These are phyloP conservation scores for Stromatinia cepivora DNA, from an alignment of 2,329 filamentous ascomycete genomes.

Conservation along the genomic window DNA sequence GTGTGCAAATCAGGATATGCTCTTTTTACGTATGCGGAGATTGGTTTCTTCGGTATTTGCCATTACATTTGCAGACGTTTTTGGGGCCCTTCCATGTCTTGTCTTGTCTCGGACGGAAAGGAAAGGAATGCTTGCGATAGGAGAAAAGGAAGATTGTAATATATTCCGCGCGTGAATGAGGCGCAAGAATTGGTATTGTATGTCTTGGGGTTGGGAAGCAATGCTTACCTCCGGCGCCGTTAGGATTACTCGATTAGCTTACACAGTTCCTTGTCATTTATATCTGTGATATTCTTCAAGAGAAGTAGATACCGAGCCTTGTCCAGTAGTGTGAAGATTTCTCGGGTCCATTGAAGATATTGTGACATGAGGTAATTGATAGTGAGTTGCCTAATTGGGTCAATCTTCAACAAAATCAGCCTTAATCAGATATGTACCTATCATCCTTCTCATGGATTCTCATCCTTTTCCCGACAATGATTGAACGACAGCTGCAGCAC, in stretches of 20 bases:
- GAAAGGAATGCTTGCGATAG: not conserved
- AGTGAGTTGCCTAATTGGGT: not conserved
- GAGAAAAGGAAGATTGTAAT: not conserved
- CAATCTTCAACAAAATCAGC: not conserved
- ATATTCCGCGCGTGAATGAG: not conserved
- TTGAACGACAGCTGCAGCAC: slow-evolving; percentile 5
- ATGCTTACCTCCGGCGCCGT: not conserved
- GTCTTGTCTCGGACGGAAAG: not conserved
- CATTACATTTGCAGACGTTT: not conserved
- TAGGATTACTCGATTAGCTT: not conserved
- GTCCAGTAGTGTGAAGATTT: not conserved
- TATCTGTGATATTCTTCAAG: not conserved
- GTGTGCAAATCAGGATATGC: too few species aligned
- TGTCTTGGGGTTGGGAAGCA: not conserved
- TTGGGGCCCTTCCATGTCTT: not conserved
- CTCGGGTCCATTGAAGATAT: not conserved
- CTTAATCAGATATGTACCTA: not conserved
- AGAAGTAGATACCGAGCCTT: not conserved
- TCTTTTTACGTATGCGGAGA: not conserved
- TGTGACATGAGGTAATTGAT: not conserved
- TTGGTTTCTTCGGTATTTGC: not conserved
- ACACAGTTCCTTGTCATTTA: not conserved
- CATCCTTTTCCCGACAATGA: not conserved
- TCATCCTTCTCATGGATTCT: not conserved
- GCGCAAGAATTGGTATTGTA: not conserved